Evolutionary conservation across 208 protist genomes (phyloP).

Genomic region (Leishmania aethiopica): DNA sequence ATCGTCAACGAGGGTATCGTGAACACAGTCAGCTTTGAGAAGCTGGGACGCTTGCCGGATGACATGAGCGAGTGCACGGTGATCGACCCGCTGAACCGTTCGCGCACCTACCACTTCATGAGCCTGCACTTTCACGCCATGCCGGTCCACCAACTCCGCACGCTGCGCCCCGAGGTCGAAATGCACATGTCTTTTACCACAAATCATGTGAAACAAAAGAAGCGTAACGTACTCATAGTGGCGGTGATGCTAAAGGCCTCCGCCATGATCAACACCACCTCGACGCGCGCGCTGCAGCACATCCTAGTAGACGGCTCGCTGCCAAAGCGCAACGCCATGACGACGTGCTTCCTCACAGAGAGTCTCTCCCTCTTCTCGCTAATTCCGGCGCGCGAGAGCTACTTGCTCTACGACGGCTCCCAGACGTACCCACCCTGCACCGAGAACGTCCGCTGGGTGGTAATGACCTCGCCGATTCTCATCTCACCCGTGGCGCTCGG

Average conservation of each 20-base stretch:
- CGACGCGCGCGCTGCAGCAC: slow-evolving; percentile 57
- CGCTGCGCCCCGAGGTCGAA: slow-evolving; percentile 58
- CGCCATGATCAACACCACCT: slow-evolving; percentile 52
- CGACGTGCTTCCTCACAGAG: slow-evolving; percentile 64
- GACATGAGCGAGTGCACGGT: slow-evolving; percentile 56
- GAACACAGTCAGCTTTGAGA: slow-evolving; percentile 49
- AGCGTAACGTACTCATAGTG: slow-evolving; percentile 44
- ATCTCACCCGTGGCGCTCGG: slow-evolving; percentile 56
- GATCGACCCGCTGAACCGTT: slow-evolving; percentile 46
- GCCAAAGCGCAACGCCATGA: slow-evolving; percentile 55
- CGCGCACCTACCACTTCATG: slow-evolving; percentile 51
- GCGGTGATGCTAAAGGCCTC: slow-evolving; percentile 73
- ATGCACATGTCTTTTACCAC: slow-evolving; percentile 68
- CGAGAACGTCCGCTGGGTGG: slow-evolving; percentile 74
- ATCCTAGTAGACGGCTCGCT: slow-evolving; percentile 66
- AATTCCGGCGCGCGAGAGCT: slow-evolving; percentile 55
- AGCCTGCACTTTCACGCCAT: slow-evolving; percentile 69
- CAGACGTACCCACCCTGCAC: slow-evolving; percentile 76
- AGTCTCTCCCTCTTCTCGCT: slow-evolving; percentile 49
- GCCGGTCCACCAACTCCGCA: slow-evolving; percentile 67
- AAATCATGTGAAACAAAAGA: slow-evolving; percentile 10
- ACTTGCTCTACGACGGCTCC: slow-evolving; percentile 81
- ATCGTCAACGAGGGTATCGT: slow-evolving; percentile 60
- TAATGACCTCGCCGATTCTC: slow-evolving; percentile 76
- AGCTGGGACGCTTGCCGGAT: slow-evolving; percentile 25